Base-by-base conservation (phyloP, 345 rosid species). In the Rhizophora apiculata region DNA sequence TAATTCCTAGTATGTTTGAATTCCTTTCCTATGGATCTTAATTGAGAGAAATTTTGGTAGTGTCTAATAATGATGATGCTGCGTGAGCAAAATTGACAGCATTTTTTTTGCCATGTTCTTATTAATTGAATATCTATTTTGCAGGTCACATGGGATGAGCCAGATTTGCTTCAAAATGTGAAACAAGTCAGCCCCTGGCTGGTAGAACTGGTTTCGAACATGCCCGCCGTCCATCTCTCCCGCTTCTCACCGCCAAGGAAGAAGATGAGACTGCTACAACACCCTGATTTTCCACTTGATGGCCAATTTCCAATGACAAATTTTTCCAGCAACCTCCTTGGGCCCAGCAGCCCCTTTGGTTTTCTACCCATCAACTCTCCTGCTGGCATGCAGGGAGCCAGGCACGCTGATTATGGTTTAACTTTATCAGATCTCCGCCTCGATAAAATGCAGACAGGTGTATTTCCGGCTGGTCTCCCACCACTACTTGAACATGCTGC, bases 111-210 rank as follows among this genome's bases (percentile, higher is more conserved):
- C 29, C 24, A 56, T 56, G 26, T 24, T 65, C 72, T 74, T 56
- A 15, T 37, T 48, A 20, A 22, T 32, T 39, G 6, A 49, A 9
- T 21, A 7, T 0, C 46, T 62, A 18, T 68, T 31, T 16, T 63
- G 58, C 79, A 92, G 99, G 97, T 96, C 49, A 80, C 89, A 11
- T 92, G 99, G 98, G 98, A 96, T 69, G 99, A 96, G 70, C 99
- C 98, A 0, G 99, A 96, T 73, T 85, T 96, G 74, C 97, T 92
- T 65, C 98, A 96, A 73, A 90, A 92, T 51, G 97, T 92, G 82
- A 96, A 92, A 83, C 86, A 90, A 36, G 98, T 96, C 27, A 96
- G 77, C 77, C 99, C 99, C 4, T 96, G 99, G 99, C 70, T 90
- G 62, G 98, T 90, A 6, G 98, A 96, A 78, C 70, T 96, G 86